phyloP scores from a whole-genome alignment of 1,284 basidiomycete species.

The Rhodotorula sp. region DNA sequence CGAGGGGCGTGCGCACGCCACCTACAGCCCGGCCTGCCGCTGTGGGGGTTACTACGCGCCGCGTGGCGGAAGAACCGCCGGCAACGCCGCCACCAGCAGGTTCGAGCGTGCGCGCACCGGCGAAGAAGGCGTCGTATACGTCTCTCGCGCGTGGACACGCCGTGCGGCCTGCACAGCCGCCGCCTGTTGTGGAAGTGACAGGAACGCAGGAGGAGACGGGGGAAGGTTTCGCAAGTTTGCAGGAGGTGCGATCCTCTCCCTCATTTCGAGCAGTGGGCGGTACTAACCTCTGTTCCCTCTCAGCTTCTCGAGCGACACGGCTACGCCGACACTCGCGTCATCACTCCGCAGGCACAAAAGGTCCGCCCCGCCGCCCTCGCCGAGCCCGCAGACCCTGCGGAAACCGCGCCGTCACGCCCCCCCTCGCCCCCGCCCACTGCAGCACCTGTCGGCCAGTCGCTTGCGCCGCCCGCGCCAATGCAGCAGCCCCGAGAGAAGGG shows the following conservation, averaged over 20 bases:
- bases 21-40: not conserved
- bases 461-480: not conserved
- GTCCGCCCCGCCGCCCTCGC: not conserved
- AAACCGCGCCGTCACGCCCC: not conserved
- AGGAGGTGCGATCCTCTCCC: slow-evolving; percentile 7
- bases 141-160: not conserved
- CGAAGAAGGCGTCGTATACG: not conserved
- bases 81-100: not conserved
- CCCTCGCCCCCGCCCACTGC: not conserved
- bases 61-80: not conserved
- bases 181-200: not conserved
- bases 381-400: not conserved
- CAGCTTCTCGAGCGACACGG: slow-evolving; percentile 19
- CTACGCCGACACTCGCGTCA: slow-evolving; percentile 23
- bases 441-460: not conserved
- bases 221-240: slow-evolving; percentile 9
- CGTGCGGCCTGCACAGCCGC: not conserved
- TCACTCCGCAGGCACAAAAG: slow-evolving; percentile 11
- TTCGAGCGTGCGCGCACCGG: not conserved
- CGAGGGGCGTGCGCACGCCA: not conserved
- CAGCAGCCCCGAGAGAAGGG: not conserved
- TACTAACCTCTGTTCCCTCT: too few relatives aligned
- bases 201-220: not conserved
- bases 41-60: not conserved
- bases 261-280: not conserved